Percentiles rank a stretch among this genome's conserved stretches.
phyloP scores from a whole-genome alignment of 768 basidiomycete species.

The Mycena kentingensis region DNA sequence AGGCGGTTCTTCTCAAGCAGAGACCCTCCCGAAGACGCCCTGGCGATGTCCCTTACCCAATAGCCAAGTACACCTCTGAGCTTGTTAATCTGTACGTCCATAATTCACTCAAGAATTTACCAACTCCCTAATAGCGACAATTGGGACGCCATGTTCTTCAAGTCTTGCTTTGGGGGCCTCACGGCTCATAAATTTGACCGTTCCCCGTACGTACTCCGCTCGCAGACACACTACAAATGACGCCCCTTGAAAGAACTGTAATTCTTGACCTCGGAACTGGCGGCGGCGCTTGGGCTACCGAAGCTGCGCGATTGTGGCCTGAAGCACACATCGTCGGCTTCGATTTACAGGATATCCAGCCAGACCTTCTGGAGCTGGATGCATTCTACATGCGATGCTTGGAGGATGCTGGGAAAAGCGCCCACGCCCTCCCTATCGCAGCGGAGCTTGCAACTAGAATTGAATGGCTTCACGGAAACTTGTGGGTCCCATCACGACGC shows the following conservation, averaged over 20 bases:
- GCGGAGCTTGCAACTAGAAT: constrained; percentile 49
- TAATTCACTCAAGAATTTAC: background rate
- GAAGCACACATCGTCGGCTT: constrained; percentile 58
- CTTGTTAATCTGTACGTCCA: constrained; percentile 56
- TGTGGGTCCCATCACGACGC: constrained; percentile 51
- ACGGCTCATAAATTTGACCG: constrained; percentile 60
- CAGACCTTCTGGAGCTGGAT: constrained; percentile 43
- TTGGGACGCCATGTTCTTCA: constrained; percentile 71
- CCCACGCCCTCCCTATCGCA: constrained; percentile 13
- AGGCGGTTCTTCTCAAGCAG: constrained; percentile 44
- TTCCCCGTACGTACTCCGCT: no score
- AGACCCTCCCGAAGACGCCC: constrained; percentile 41
- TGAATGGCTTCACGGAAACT: constrained; percentile 67
- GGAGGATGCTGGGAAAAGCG: constrained; percentile 11
- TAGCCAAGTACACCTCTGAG: constrained; percentile 44
- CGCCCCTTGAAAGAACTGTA: no score
- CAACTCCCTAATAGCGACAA: constrained; percentile 50
- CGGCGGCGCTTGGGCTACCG: constrained; percentile 68
- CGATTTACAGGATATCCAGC: constrained; percentile 59
- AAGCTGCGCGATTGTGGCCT: constrained; percentile 67
- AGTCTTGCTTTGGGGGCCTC: constrained; percentile 46
- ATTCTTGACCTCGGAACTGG: constrained; percentile 77
- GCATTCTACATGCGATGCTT: constrained; percentile 19
- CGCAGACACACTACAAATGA: no score
- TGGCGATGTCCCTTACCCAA: constrained; percentile 59